Evolutionary conservation across 2,329 filamentous ascomycete genomes (phyloP), one percentile per base, ranked within the genome.

Genomic region (Paracorniculantispora psalliotae): DNA sequence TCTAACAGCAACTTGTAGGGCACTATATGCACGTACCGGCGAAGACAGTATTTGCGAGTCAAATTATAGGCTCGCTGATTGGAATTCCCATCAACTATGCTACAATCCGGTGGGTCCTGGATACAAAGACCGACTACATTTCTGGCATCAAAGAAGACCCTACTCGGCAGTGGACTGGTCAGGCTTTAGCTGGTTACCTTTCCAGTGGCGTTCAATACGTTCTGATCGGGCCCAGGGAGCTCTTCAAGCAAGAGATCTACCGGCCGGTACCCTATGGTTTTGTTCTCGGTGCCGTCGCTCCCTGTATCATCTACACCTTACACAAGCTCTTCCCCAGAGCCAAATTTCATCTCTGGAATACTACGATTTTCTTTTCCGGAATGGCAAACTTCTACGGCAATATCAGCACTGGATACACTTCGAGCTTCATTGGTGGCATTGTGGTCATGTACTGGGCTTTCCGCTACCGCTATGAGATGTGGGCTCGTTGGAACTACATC

Each of bases 1-100:
- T 33, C 25, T 49, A 26, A 21, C 10, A 15, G 3, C 33, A 2
- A 8, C 28, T 21, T 7, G 12, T 17, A 49, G 47, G 82, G 0
- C 82, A 86, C 63, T 86, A 86, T 63, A 83, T 84, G 78, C 82
- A 86, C 56, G 75, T 86, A 0, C 81, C 83, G 0, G 83, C 83
- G 1, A 78, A 80, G 13, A 73, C 79, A 0, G 78, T 85, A 6
- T 86, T 87, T 71, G 83, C 85, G 67, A 81, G 81, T 1, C 83
- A 86, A 64, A 73, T 86, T 4, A 82, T 85, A 33, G 84, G 82
- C 3, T 81, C 80, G 17, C 69, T 82, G 8, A 73, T 86, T 44
- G 83, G 83, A 5, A 76, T 86, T 7, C 83, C 83, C 0, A 79
- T 86, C 63, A 84, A 86, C 66, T 86, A 86, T 57, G 82, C 75